These are phyloP conservation scores for Colletotrichum acutatum DNA, from an alignment of 2,329 filamentous ascomycete genomes.

Conservation along the genomic window DNA sequence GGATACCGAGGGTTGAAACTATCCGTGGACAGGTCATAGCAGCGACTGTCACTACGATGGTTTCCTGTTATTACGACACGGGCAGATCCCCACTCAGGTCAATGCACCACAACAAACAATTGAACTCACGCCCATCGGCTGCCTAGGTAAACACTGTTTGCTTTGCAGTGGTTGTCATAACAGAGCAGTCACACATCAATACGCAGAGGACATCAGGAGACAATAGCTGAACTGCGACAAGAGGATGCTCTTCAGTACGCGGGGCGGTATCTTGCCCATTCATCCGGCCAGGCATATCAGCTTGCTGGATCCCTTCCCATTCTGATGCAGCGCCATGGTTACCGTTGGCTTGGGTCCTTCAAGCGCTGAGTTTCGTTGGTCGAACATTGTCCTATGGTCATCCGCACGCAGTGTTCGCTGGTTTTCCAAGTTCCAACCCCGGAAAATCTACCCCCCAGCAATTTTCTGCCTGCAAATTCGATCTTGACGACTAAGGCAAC, in stretches of 20 bases:
- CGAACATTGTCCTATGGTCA: background rate
- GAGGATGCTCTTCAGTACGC: background rate
- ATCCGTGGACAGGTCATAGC: background rate
- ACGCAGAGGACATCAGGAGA: background rate
- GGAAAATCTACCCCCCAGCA: background rate
- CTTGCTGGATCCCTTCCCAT: background rate
- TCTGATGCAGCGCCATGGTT: no score
- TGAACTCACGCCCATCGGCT: background rate
- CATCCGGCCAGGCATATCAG: background rate
- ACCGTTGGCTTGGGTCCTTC: no score
- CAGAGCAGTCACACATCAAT: background rate
- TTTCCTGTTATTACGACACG: background rate
- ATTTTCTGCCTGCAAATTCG: background rate
- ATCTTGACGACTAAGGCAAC: background rate
- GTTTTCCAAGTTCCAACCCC: background rate
- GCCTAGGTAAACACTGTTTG: slow-evolving; percentile 13
- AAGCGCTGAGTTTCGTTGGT: no score
- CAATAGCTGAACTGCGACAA: background rate
- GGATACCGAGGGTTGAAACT: no score
- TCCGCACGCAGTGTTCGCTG: background rate
- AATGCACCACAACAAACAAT: slow-evolving; percentile 27
- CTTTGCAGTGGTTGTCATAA: slow-evolving; percentile 14
- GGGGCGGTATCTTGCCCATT: no score
- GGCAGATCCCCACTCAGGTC: background rate
- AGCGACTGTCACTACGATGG: background rate